Base-by-base conservation (phyloP, 495 filamentous ascomycete species). In the Stereocaulon alpinum region DNA sequence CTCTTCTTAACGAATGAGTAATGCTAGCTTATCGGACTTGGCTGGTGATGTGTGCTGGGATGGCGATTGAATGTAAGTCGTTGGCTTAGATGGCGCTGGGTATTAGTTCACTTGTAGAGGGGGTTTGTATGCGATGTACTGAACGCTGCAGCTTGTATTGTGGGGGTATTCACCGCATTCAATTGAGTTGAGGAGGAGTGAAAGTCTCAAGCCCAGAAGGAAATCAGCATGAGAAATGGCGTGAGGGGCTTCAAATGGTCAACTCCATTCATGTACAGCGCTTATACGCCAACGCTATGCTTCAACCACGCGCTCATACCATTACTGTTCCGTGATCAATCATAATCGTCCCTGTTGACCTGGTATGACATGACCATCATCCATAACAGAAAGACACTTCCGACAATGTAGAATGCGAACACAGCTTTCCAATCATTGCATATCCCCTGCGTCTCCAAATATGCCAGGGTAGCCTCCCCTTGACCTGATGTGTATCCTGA, bases 281-380 rank as follows among this genome's bases (percentile, higher is more conserved):
- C 18, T 10, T 1, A 52, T 20, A 37, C 30, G 18, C 49, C 49
- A 52, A 37, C 18, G 29, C 49, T 52, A 52, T 34, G 49, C 49
- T 17, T 30, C 6, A 52, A 10, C 34, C 49, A 22, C 20, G n/a
- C 15, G 29, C 30, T 51, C 17, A 37, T 37, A 3, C 20, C 49
- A 2, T 37, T 37, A 5, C 48, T 2, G 12, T 22, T 11, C 15
- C 40, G 42, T 40, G 15, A 14, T 61, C 47, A 79, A 60, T 76
- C 71, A 63, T 74, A 76, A 56, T 75, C 70, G 68, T 87, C 82
- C 50, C 80, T 77, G 74, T 88, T 86, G 15, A 98, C 93, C 71
- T 95, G 88, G 73, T 84, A 87, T 18, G 86, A 84, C 84, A 97
- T 89, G 49, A 97, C 74, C 69, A 96, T 90, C 77, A 97, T 92